These are phyloP conservation scores for Mucor circinelloides DNA, from an alignment of 371 early-diverging fungal species.

Conservation along the genomic window DNA sequence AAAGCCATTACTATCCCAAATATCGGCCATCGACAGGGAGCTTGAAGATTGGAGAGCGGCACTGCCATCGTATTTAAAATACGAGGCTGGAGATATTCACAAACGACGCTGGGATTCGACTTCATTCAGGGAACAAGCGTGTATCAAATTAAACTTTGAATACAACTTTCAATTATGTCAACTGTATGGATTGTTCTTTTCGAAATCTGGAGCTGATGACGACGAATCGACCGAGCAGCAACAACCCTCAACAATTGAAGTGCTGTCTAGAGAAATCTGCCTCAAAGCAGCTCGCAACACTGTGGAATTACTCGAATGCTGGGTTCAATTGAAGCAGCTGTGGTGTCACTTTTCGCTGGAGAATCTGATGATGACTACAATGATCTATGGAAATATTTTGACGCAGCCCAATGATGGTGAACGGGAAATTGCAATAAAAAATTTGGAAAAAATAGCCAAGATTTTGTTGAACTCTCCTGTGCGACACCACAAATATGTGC, in stretches of 20 bases:
- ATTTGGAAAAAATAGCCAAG: slow-evolving; percentile 31
- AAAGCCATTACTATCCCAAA: slow-evolving; percentile 38
- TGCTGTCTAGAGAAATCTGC: slow-evolving; percentile 35
- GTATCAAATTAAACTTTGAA: slow-evolving; percentile 52
- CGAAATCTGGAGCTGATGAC: slow-evolving; percentile 4
- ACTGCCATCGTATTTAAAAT: slow-evolving; percentile 40
- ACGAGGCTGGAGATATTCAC: slow-evolving; percentile 23
- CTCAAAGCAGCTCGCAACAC: slow-evolving; percentile 40
- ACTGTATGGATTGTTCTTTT: slow-evolving; percentile 41
- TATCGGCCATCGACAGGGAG: slow-evolving; percentile 44
- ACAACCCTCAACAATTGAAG: slow-evolving; percentile 29
- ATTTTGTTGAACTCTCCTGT: slow-evolving; percentile 37
- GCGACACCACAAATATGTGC: slow-evolving; percentile 42
- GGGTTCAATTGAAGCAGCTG: slow-evolving; percentile 37
- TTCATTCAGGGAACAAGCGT: slow-evolving; percentile 51
- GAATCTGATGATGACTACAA: slow-evolving; percentile 40
- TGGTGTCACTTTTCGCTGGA: slow-evolving; percentile 59
- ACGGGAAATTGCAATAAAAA: slow-evolving; percentile 19
- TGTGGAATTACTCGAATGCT: slow-evolving; percentile 43
- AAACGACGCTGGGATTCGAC: slow-evolving; percentile 30
- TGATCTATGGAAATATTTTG: slow-evolving; percentile 31
- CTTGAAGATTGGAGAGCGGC: slow-evolving; percentile 41
- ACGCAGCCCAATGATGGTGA: slow-evolving; percentile 20
- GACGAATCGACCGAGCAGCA: background rate
- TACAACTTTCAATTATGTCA: slow-evolving; percentile 53